These are phyloP conservation scores for Cicer judaicum DNA, from an alignment of 306 rosid genomes.

Conservation along the genomic window DNA sequence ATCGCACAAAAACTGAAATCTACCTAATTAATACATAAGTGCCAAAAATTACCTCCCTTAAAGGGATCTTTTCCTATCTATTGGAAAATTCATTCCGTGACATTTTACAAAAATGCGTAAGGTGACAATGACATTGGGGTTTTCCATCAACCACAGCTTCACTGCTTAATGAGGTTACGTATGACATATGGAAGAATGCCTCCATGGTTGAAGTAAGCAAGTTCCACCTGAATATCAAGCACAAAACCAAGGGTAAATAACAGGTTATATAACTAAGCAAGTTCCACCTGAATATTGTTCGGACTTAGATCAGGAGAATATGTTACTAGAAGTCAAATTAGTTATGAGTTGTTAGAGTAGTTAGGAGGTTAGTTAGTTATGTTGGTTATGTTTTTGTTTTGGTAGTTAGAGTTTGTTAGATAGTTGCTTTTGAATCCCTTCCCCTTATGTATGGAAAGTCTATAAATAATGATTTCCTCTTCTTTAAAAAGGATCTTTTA, in stretches of 20 bases:
- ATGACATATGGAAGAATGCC: constrained; percentile 90
- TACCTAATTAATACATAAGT: background rate
- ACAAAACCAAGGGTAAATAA: background rate
- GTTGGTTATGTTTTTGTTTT: too few relatives aligned
- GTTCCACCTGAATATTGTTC: too few relatives aligned
- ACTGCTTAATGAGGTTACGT: constrained; percentile 72
- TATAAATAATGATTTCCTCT: too few relatives aligned
- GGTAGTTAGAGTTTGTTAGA: too few relatives aligned
- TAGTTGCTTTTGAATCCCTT: too few relatives aligned
- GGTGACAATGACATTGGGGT: background rate
- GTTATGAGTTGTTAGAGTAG: too few relatives aligned
- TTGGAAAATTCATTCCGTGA: constrained; percentile 43
- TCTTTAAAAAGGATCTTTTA: too few relatives aligned
- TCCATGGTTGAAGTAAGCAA: constrained; percentile 82
- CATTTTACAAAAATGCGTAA: constrained; percentile 41
- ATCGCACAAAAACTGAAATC: background rate
- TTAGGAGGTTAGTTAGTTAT: too few relatives aligned
- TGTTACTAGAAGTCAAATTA: too few relatives aligned
- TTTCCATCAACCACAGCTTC: constrained; percentile 40
- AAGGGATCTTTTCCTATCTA: constrained; percentile 41
- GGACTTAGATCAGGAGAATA: too few relatives aligned
- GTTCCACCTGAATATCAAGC: constrained; percentile 70
- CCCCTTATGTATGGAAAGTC: too few relatives aligned
- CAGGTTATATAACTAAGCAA: constrained; percentile 6
- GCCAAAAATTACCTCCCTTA: constrained; percentile 40